phyloP scores from a whole-genome alignment of 371 early-diverging fungal genomes.

The Mucor indicus region DNA sequence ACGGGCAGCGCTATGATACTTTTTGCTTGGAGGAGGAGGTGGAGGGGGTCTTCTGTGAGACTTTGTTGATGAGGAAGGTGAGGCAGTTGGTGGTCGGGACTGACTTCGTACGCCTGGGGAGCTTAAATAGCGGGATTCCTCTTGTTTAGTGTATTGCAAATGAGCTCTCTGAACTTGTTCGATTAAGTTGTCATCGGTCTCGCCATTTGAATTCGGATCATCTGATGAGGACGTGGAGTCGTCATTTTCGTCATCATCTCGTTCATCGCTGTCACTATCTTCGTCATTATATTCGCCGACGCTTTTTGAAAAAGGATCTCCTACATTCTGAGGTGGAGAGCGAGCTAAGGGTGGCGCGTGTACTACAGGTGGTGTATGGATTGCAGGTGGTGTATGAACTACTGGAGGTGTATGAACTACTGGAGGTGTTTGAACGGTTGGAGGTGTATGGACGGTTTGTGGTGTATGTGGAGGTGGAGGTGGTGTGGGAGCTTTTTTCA shows the following conservation, averaged over 20 bases:
- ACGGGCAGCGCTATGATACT: constrained; percentile 32
- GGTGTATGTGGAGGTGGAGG: background rate
- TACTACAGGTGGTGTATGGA: background rate
- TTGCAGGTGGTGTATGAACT: background rate
- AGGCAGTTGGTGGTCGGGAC: background rate
- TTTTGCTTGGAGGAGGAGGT: constrained; percentile 40
- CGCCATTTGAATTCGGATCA: background rate
- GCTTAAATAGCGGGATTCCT: constrained; percentile 16
- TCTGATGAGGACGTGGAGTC: background rate
- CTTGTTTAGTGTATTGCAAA: constrained; percentile 23
- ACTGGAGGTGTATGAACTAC: background rate
- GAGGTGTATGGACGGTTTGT: background rate
- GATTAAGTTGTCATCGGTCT: constrained; percentile 11
- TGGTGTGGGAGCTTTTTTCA: too few species aligned
- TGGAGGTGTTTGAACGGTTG: background rate
- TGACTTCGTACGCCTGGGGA: constrained; percentile 11
- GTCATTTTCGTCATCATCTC: constrained; percentile 2
- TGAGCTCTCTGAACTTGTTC: constrained; percentile 24
- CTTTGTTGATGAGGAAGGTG: too few species aligned
- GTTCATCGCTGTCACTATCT: constrained; percentile 12
- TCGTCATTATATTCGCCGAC: constrained; percentile 4
- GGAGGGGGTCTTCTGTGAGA: constrained; percentile 25
- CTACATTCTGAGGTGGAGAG: background rate
- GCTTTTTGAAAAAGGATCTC: constrained; percentile 1
- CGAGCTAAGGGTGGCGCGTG: background rate